phyloP scores from a whole-genome alignment of 768 basidiomycete species.

The Epithele typhae region DNA sequence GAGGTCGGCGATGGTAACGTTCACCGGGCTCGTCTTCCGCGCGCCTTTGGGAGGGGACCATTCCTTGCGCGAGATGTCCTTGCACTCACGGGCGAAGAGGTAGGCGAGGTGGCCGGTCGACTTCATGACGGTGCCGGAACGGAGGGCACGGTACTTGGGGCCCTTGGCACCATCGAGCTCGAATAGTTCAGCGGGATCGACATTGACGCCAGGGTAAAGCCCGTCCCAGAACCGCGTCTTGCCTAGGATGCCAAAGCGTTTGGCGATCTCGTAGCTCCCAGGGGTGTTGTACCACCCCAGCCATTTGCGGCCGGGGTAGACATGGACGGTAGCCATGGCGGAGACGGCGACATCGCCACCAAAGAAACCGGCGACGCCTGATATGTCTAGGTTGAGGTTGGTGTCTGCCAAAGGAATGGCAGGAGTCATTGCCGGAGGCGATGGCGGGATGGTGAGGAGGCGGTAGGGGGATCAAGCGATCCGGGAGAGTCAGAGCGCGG shows the following conservation, averaged over 20 bases:
- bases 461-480: too few relatives aligned
- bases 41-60: too few relatives aligned
- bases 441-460: too few relatives aligned
- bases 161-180: not conserved
- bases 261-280: slow-evolving; percentile 7
- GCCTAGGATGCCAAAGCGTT: slow-evolving; percentile 1
- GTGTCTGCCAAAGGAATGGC: not conserved
- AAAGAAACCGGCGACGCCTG: slow-evolving; percentile 5
- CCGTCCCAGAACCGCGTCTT: not conserved
- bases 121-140: not conserved
- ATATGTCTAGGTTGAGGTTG: slow-evolving; percentile 5
- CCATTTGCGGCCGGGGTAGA: slow-evolving; percentile 2
- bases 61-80: not conserved
- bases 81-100: not conserved
- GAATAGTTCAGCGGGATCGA: not conserved
- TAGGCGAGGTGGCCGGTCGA: slow-evolving; percentile 1
- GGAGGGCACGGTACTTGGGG: not conserved
- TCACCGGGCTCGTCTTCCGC: too few relatives aligned
- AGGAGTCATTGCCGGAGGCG: not conserved
- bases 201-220: not conserved
- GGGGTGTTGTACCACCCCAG: slow-evolving; percentile 9
- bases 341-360: slow-evolving; percentile 4
- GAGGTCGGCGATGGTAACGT: too few relatives aligned
- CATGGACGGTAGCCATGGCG: not conserved
- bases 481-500: too few relatives aligned